phyloP scores from a whole-genome alignment of 176 grass and related monocot genomes.

The Zoysia pacifica region DNA sequence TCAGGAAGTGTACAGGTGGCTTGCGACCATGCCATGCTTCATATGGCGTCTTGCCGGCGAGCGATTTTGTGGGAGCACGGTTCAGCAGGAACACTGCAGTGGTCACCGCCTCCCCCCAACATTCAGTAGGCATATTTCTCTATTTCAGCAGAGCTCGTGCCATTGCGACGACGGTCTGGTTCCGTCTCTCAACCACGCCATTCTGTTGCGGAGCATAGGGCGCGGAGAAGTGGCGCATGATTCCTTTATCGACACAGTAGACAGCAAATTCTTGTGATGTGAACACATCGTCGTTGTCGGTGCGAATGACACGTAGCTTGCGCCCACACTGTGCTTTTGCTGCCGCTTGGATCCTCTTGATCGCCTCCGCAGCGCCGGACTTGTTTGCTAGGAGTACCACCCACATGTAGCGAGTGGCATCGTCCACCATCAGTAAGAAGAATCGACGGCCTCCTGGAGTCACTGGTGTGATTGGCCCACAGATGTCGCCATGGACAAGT shows the following conservation, averaged over 20 bases:
- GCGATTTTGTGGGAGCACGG: background rate
- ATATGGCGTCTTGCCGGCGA: background rate
- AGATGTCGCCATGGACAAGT: background rate
- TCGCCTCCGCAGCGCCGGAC: background rate
- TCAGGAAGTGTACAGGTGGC: background rate
- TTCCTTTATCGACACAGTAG: background rate
- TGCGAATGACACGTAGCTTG: background rate
- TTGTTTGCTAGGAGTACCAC: too few relatives aligned
- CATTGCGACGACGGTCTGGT: background rate
- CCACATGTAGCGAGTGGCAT: too few relatives aligned
- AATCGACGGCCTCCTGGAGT: background rate
- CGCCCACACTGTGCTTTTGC: fast-evolving
- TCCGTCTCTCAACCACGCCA: background rate
- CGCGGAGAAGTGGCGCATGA: background rate
- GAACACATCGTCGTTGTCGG: background rate
- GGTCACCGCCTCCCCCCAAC: background rate
- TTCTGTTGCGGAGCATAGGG: background rate
- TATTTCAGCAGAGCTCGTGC: background rate
- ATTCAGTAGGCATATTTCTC: background rate
- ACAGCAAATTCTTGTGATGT: background rate
- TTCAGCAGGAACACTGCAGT: background rate
- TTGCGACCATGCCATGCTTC: background rate
- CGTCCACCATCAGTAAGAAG: background rate
- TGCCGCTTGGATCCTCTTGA: fast-evolving
- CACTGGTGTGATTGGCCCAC: background rate